Base-by-base conservation (phyloP, 768 basidiomycete species). In the Hemileccinum rubropunctum region DNA sequence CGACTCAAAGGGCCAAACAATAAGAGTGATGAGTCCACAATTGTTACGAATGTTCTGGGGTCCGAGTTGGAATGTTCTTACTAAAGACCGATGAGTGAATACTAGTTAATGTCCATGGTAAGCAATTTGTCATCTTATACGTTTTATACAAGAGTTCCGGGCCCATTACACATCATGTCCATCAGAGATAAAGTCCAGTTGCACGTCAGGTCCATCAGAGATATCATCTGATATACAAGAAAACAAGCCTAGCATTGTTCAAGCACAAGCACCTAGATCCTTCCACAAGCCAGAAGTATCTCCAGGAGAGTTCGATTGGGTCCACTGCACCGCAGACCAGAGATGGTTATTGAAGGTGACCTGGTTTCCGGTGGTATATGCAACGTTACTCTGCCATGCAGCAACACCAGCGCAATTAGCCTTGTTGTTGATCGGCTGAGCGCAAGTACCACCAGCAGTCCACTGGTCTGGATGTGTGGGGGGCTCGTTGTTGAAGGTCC, bases 241-340 rank as follows among this genome's bases (percentile, higher is more conserved):
- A 43, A n/a, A 34, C 6, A 34, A 8, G 20, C 5, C 9, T 10
- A 6, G 26, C 11, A 15, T 28, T 37, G 18, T 38, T 26, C 35
- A 68, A 23, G 51, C 47, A 34, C 65, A 66, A 3, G 33, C 54
- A 3, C 65, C 65, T 2, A 34, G 11, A 14, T 62, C 58, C 36
- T 52, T 28, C 67, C 67, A 66, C 15, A 53, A 46, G 12, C 66
- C 65, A 6, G 65, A 67, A 2, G 51, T 10, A 12, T 65, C 65
- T 2, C 62, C 65, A 0, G 65, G 67, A 7, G 20, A 0, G 30
- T 66, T 66, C 0, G 62, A 50, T 23, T 42, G 0, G 0, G 47
- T 48, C 65, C 65, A 69, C 44, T 67, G 62, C 12, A 54, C 54
- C 4, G 65, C 59, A 8, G 42, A 33, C 65, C 67, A 66, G 2